phyloP scores from a whole-genome alignment of 768 basidiomycete species.

The Gloeostereum incarnatum region DNA sequence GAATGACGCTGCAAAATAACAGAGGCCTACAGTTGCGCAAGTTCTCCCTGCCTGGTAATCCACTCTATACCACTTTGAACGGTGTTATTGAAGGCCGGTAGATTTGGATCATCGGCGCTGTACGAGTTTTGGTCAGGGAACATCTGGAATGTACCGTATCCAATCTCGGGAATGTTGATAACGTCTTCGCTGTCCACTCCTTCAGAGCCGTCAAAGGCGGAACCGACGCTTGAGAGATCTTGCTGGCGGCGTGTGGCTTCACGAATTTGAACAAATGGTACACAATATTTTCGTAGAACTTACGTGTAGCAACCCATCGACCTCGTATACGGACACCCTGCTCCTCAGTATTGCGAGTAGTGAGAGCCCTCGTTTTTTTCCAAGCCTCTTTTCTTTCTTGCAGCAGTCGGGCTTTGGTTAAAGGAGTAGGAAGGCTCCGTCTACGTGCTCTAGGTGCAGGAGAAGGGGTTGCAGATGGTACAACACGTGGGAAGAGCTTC shows the following conservation, averaged over 20 bases:
- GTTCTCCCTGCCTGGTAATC: conserved; percentile 41
- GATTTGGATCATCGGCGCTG: conserved; percentile 34
- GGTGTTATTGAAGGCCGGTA: conserved; percentile 42
- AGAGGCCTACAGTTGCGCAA: conserved; percentile 27
- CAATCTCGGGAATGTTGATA: conserved; percentile 42
- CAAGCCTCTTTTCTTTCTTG: conserved; percentile 37
- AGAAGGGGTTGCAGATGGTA: conserved; percentile 31
- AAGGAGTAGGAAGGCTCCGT: conserved; percentile 23
- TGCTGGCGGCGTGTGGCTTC: conserved; percentile 44
- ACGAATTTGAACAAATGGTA: conserved; percentile 15
- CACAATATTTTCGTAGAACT: conserved; percentile 9
- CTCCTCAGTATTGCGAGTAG: conserved; percentile 7
- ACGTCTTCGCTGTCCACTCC: conserved; percentile 66
- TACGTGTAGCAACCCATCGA: conserved; percentile 49
- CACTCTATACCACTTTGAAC: conserved; percentile 42
- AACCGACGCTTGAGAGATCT: conserved; percentile 28
- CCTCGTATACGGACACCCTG: conserved; percentile 46
- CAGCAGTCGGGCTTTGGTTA: conserved; percentile 34
- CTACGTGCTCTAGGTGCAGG: conserved; percentile 28
- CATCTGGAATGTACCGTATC: conserved; percentile 50
- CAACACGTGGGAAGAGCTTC: conserved; percentile 40
- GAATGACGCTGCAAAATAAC: background rate
- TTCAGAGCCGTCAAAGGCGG: conserved; percentile 51
- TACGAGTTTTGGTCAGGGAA: conserved; percentile 65
- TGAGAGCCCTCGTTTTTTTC: conserved; percentile 29